Evolutionary conservation across 2,329 filamentous ascomycete species (phyloP).

Genomic region (Monosporascus sp.): DNA sequence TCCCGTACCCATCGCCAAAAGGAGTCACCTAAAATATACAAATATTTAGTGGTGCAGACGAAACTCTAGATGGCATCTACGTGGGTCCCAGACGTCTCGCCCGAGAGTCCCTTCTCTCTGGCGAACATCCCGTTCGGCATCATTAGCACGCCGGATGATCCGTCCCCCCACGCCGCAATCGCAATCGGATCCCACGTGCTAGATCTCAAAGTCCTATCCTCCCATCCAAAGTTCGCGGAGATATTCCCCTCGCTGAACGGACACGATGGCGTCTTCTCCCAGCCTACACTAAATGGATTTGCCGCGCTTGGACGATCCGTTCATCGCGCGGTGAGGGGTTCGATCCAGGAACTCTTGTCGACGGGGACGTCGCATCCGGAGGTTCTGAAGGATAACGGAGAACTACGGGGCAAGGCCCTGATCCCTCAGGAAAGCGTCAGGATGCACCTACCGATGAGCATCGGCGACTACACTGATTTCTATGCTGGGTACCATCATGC

Average conservation of each 20-base stretch:
- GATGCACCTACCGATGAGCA: conserved; percentile 69
- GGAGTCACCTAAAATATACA: not conserved
- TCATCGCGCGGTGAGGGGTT: conserved; percentile 63
- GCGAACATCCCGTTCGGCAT: conserved; percentile 82
- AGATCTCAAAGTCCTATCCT: conserved; percentile 51
- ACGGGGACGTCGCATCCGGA: conserved; percentile 54
- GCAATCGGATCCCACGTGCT: conserved; percentile 70
- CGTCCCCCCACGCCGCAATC: conserved; percentile 58
- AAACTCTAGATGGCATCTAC: conserved; percentile 16
- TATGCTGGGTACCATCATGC: conserved; percentile 79
- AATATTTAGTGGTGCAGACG: not conserved
- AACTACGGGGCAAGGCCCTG: conserved; percentile 53
- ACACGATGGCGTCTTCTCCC: conserved; percentile 57
- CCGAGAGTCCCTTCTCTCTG: conserved; percentile 58
- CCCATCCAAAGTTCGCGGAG: conserved; percentile 12
- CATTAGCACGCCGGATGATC: conserved; percentile 58
- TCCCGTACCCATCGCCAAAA: too few relatives aligned
- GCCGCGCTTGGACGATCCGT: conserved; percentile 65
- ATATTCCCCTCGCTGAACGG: conserved; percentile 40
- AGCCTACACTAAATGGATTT: conserved; percentile 67
- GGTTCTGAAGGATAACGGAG: conserved; percentile 57
- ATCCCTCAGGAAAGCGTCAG: conserved; percentile 54
- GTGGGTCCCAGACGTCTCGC: conserved; percentile 29
- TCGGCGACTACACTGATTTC: conserved; percentile 83
- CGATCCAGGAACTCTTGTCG: conserved; percentile 63